These are phyloP conservation scores for Nannizziopsis barbatae DNA, from an alignment of 2,329 filamentous ascomycete species.

Conservation along the genomic window DNA sequence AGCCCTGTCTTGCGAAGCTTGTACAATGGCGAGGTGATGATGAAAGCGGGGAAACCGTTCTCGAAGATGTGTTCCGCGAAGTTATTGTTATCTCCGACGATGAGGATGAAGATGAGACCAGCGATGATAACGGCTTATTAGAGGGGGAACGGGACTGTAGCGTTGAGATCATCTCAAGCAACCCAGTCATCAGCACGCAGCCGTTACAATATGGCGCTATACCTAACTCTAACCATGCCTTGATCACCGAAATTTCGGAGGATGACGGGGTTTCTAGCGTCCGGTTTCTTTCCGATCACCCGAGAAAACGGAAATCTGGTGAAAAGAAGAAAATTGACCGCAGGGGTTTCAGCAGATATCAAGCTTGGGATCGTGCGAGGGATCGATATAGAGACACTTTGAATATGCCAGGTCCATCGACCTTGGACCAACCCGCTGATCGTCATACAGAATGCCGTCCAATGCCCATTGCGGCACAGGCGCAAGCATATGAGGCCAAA, in stretches of 20 bases:
- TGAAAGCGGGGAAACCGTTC: constrained; percentile 41
- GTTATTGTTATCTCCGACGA: constrained; percentile 54
- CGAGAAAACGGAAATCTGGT: constrained; percentile 17
- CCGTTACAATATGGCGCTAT: constrained; percentile 21
- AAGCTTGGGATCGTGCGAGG: constrained; percentile 38
- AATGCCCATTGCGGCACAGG: not conserved
- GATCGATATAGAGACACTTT: constrained; percentile 29
- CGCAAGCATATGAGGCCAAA: not conserved
- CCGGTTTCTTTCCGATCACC: constrained; percentile 26
- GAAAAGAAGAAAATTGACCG: constrained; percentile 29
- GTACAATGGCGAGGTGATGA: constrained; percentile 54
- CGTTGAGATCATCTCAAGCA: constrained; percentile 35
- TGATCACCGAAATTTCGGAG: constrained; percentile 24
- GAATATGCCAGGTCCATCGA: not conserved
- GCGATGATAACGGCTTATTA: constrained; percentile 21
- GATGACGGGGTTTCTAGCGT: constrained; percentile 30
- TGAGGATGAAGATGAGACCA: constrained; percentile 40
- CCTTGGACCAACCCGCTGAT: not conserved
- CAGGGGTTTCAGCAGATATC: constrained; percentile 37
- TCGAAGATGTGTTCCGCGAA: constrained; percentile 53
- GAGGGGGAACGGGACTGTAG: constrained; percentile 28
- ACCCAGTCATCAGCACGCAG: constrained; percentile 25
- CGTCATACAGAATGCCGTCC: not conserved
- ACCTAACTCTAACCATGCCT: constrained; percentile 14
- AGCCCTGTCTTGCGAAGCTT: constrained; percentile 44